Evolutionary conservation across 2,329 filamentous ascomycete genomes (phyloP), one percentile per base, ranked within the genome.

Genomic region (Alternaria hordeiaustralica): DNA sequence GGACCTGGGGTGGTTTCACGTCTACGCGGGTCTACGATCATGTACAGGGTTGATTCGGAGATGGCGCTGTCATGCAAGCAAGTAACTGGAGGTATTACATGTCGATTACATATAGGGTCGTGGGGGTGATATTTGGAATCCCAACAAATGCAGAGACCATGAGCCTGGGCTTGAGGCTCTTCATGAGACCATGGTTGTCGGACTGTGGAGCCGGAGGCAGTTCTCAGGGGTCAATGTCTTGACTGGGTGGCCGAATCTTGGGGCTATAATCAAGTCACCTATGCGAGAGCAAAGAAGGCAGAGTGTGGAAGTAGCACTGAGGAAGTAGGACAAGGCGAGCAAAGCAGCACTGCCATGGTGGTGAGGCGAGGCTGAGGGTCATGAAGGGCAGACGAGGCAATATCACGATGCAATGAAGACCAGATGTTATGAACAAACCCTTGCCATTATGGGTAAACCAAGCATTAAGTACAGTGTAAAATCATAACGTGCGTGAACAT

Each of bases 381-480:
- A 12, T 15, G 8, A 10, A 55, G 13, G 15, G 10, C 3, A 2
- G 12, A 21, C 12, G 13, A 43, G 10, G n/a, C 5, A 44, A n/a
- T 30, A 47, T 55, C 49, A 49, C 55, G 18, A 21, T 30, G n/a
- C 23, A 18, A 33, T 11, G 11, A 44, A 20, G 13, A 46, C 13
- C 4, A 36, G 20, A 12, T 20, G 13, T 63, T 57, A 26, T 67
- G 60, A 69, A 70, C 46, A 59, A 63, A 70, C 60, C 63, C 55
- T 69, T 66, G 56, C 41, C 58, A 70, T 68, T 71, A 30, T 12
- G 53, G 61, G 58, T 33, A 63, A 65, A 54, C 46, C 58, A 61
- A 60, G 58, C 61, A 59, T 51, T 64, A 58, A 58, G 41, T 61
- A 66, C 60, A 62, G 28, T 46, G 20, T 58, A 13, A 46, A 46